Base-by-base conservation (phyloP, 768 basidiomycete genomes). In the Boletus reticuloceps region DNA sequence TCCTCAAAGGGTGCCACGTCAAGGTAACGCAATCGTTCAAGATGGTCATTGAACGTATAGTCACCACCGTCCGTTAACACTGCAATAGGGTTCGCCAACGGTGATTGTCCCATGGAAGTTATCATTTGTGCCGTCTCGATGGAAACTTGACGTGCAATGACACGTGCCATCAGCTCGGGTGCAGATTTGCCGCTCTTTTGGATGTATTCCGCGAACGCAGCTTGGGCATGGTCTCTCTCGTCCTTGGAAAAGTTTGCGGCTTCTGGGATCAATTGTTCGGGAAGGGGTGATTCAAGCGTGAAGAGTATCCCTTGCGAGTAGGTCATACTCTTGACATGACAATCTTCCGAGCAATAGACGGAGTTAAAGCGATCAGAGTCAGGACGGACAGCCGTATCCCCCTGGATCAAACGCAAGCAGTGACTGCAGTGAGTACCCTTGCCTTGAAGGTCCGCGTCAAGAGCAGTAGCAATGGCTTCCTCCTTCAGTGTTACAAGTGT, bases 251-350 rank as follows among this genome's bases (percentile, higher is more conserved):
- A 65, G 11, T 75, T 59, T 3, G 74, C 61, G 8, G 68, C 50
- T 43, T 70, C 71, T 8, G 68, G 56, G n/a, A 70, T 68, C 44
- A 78, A 42, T 3, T 71, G 70, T 20, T 69, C 65, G 4, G 88
- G 86, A 14, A 91, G 64, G 22, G 84, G 79, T 1, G 80, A 71
- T 40, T 89, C 86, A 14, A 81, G 74, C 31, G 85, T 82, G 72
- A 92, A 91, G 45, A 92, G 82, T 46, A 93, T 77, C 41, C 76
- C 78, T 59, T 89, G 83, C 13, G 81, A 88, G 65, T 86, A 82
- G 3, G 73, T 63, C 64, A 79, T 82, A 40, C 84, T 75, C 36
- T 77, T 71, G 40, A 74, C 54, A 62, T 84, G 79, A 62, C 90
- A 92, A 10, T 79, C 78, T 58, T 79, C 76, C 9, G 91, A 92